Percentiles rank a stretch among this genome's conserved stretches.
Conservation (phyloP, 2,329 filamentous ascomycete genomes). For the Fusarium nygamai region DNA sequence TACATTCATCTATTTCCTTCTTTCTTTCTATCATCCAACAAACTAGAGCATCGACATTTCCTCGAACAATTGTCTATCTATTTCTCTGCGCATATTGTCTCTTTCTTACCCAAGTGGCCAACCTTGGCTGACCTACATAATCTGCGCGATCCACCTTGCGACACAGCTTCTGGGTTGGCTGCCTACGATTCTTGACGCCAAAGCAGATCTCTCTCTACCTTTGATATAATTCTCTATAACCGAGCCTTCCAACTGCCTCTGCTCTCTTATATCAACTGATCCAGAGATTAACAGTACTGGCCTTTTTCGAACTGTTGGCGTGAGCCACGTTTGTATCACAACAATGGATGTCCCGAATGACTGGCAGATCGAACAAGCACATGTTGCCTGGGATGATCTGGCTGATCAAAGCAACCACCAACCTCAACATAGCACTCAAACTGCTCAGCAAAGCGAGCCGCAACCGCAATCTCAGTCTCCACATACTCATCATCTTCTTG, state of each 20-base stretch:
- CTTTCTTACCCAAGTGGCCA: neutral
- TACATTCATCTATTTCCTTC: neutral
- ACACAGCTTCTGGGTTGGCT: slow-evolving; percentile 14
- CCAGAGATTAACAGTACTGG: neutral
- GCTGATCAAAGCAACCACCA: neutral
- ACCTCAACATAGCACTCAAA: neutral
- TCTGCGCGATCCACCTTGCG: neutral
- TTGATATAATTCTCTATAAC: neutral
- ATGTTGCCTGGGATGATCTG: neutral
- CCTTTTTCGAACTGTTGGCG: neutral
- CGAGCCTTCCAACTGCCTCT: neutral
- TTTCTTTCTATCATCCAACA: neutral
- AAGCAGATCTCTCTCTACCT: neutral
- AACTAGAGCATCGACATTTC: neutral
- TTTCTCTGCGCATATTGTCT: neutral
- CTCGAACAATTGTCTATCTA: neutral
- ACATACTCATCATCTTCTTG: neutral
- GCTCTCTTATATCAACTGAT: neutral
- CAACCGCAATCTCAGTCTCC: neutral
- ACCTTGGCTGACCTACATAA: neutral
- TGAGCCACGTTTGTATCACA: neutral
- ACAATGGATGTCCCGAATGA: slow-evolving; percentile 13
- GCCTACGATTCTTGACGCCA: neutral
- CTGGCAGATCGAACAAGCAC: slow-evolving; percentile 5
- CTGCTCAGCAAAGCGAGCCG: neutral